Base-by-base conservation (phyloP, 2,329 filamentous ascomycete species). In the Penicillium sp. region DNA sequence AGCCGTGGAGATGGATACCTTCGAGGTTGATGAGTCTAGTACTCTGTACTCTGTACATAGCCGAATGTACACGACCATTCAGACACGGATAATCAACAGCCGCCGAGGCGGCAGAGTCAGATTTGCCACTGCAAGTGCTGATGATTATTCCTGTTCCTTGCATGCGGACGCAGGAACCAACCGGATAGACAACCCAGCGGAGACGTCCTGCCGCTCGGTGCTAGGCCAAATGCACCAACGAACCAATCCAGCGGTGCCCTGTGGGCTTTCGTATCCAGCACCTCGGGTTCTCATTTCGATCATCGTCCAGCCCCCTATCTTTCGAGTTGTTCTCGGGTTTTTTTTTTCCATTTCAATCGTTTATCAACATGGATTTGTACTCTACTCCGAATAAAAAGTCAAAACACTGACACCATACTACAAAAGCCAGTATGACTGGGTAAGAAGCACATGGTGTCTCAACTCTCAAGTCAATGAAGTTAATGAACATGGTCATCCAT, bases 171-270 rank as follows among this genome's bases (percentile, higher is more conserved):
- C 59, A 63, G 55, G 43, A 47, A 47, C 64, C 63, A 63, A 60
- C 61, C 52, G 58, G 62, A 65, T 49, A 55, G 51, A 43, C 51
- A 47, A 48, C 34, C 22, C 25, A 58, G 57, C 59, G 59, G 64
- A 62, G 57, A 62, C 64, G 56, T 60, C 62, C 65, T 65, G 59
- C 62, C 64, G 60, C 48, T 64, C 57, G 59, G 59, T 64, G 55
- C 59, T 55, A 38, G n/a, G n/a, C 66, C 20, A 28, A 48, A 42
- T 48, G 42, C 45, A 31, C 47, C 35, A 38, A 35, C 22, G 22
- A 35, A 54, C 48, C 50, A 58, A 55, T 57, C 15, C 54, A 47
- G 22, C 43, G 43, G 43, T 47, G 43, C 14, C 43, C n/a, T 31
- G 25, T 47, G 43, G 43, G 43, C 25, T 31, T 31, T 34, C 31